phyloP scores from a whole-genome alignment of 176 grass and related monocot species.

The Cenchrus purpureus region DNA sequence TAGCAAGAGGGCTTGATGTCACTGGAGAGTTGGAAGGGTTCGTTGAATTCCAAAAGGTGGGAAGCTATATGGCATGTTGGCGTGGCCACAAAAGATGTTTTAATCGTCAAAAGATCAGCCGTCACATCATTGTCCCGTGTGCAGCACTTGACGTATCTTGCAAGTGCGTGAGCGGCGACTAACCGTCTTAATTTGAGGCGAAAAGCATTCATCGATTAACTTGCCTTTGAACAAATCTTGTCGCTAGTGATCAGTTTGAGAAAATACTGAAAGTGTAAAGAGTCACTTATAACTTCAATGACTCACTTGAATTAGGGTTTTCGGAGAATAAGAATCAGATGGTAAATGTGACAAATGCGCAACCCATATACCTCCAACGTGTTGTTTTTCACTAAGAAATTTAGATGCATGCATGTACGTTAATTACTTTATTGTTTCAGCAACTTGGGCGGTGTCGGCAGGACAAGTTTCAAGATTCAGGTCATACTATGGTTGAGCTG shows the following conservation, averaged over 20 bases:
- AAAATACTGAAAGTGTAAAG: neutral
- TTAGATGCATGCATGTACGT: neutral
- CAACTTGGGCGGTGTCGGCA: slow-evolving; percentile 34
- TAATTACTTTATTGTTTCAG: neutral
- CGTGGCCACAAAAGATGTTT: slow-evolving; percentile 24
- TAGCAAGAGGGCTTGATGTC: slow-evolving; percentile 13
- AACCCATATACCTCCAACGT: neutral
- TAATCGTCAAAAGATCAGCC: neutral
- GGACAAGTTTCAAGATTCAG: slow-evolving; percentile 45
- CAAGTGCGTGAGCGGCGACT: neutral
- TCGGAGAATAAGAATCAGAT: too few species aligned
- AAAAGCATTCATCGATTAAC: neutral
- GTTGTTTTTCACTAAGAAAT: too few species aligned
- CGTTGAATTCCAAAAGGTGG: slow-evolving; percentile 14
- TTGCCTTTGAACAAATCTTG: neutral
- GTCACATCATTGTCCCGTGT: slow-evolving; percentile 9
- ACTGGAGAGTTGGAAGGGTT: neutral
- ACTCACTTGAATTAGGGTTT: too few species aligned
- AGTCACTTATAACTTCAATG: neutral
- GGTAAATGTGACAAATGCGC: neutral
- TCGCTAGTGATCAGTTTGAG: neutral
- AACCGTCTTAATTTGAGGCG: neutral
- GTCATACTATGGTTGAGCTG: neutral
- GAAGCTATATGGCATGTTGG: too few species aligned
- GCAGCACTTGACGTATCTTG: neutral